phyloP scores from a whole-genome alignment of 352 stramenopile species.

The Lagenidium sp. region DNA sequence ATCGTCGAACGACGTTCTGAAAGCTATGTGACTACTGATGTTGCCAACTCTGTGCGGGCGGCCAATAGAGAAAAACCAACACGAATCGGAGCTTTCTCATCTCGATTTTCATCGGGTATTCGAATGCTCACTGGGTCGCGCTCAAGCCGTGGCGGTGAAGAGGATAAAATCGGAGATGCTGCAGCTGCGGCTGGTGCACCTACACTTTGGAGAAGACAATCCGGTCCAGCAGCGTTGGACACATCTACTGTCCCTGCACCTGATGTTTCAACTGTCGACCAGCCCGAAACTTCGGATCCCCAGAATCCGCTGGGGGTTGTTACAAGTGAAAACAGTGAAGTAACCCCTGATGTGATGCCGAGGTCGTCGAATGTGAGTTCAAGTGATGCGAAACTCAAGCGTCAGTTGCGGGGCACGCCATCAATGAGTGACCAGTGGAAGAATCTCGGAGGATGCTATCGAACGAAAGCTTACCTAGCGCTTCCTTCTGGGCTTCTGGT shows the following conservation, averaged over 20 bases:
- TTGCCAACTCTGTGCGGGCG: slow-evolving; percentile 44
- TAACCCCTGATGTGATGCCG: too few species aligned
- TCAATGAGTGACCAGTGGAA: slow-evolving; percentile 64
- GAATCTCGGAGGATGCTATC: slow-evolving; percentile 42
- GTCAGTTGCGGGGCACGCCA: slow-evolving; percentile 23
- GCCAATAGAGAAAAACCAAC: slow-evolving; percentile 34
- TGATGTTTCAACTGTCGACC: too few species aligned
- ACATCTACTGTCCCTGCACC: too few species aligned
- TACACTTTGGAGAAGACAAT: slow-evolving; percentile 6
- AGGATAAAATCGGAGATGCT: slow-evolving; percentile 11
- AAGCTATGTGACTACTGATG: slow-evolving; percentile 9
- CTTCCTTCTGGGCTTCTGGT: slow-evolving; percentile 65
- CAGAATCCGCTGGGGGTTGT: too few species aligned
- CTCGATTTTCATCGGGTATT: slow-evolving; percentile 61
- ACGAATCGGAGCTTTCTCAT: slow-evolving; percentile 63
- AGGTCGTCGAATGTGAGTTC: background rate
- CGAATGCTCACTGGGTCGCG: slow-evolving; percentile 24
- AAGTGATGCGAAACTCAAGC: slow-evolving; percentile 6
- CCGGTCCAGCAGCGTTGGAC: slow-evolving; percentile 6
- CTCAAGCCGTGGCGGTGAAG: slow-evolving; percentile 3
- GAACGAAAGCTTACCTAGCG: slow-evolving; percentile 74
- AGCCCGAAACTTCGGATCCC: too few species aligned
- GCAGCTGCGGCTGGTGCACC: slow-evolving; percentile 9
- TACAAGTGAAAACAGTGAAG: too few species aligned
- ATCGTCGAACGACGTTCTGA: slow-evolving; percentile 1